These are phyloP conservation scores for Microascus cirrosus DNA, from an alignment of 2,329 filamentous ascomycete genomes.

Conservation along the genomic window DNA sequence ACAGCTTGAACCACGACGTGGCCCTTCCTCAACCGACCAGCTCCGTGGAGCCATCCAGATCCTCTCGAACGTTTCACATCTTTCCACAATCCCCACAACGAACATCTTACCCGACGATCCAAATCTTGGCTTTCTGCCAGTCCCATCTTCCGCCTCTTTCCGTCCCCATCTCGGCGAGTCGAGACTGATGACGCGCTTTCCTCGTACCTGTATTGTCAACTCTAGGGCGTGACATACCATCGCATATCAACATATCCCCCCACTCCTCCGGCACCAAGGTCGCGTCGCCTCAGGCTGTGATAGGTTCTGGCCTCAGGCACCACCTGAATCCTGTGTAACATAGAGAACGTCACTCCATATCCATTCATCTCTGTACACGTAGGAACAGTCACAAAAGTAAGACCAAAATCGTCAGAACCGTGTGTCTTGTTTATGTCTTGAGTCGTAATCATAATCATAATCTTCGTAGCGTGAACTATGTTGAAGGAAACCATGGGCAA, in stretches of 20 bases:
- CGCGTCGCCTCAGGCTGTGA: background rate
- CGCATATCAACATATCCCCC: background rate
- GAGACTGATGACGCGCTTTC: too few relatives aligned
- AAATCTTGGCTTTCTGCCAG: background rate
- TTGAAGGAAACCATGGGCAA: conserved; percentile 1
- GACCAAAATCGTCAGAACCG: background rate
- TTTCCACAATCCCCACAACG: background rate
- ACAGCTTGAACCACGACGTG: too few relatives aligned
- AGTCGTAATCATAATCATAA: conserved; percentile 2
- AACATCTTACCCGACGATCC: background rate
- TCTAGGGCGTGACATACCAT: background rate
- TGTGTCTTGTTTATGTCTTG: background rate
- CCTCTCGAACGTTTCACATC: background rate
- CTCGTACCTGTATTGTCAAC: too few relatives aligned
- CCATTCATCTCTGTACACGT: background rate
- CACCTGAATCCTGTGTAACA: background rate
- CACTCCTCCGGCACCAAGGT: background rate
- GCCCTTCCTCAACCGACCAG: background rate
- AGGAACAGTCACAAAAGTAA: background rate
- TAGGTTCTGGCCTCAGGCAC: background rate
- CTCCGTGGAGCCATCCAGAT: background rate
- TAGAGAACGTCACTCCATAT: background rate
- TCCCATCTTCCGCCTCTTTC: background rate
- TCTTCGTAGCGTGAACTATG: background rate
- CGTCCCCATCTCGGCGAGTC: too few relatives aligned